A percentile compares a stretch with the other conserved stretches of the same genome.
These are phyloP conservation scores for Penicillium occitanis DNA, from an alignment of 2,329 filamentous ascomycete species.

Conservation along the genomic window DNA sequence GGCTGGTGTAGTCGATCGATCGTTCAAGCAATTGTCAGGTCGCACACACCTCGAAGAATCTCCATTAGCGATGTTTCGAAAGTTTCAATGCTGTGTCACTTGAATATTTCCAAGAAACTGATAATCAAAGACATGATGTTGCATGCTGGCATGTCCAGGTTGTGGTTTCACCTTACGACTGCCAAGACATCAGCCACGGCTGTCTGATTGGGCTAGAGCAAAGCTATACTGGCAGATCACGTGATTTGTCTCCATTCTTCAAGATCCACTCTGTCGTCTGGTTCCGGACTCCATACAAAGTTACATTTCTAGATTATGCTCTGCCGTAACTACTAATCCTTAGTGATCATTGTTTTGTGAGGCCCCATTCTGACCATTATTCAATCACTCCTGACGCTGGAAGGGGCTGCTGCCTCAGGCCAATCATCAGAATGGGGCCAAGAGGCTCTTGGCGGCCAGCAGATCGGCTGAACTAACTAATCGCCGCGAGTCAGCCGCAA, in stretches of 20 bases:
- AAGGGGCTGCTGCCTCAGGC: not conserved
- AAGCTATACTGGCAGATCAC: not conserved
- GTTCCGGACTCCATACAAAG: not conserved
- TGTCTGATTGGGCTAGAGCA: not conserved
- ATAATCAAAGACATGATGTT: not conserved
- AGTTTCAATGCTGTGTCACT: not conserved
- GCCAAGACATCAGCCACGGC: conserved; percentile 5
- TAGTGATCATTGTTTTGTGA: too few species aligned
- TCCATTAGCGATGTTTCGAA: conserved; percentile 4
- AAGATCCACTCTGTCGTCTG: not conserved
- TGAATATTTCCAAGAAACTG: not conserved
- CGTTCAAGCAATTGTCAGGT: conserved; percentile 12
- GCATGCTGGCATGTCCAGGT: not conserved
- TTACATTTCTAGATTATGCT: too few species aligned
- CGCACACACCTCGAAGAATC: not conserved
- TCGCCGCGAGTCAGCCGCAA: not conserved
- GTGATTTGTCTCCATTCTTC: not conserved
- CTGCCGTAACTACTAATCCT: too few species aligned
- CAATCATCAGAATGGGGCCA: not conserved
- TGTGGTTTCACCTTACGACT: conserved; percentile 4
- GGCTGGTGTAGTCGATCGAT: not conserved
- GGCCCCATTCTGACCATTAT: too few species aligned
- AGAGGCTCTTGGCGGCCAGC: not conserved
- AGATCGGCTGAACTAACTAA: not conserved
- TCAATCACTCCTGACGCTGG: not conserved